phyloP scores from a whole-genome alignment of 1,284 basidiomycete species.

The Pseudomicrostroma phylloplanum region DNA sequence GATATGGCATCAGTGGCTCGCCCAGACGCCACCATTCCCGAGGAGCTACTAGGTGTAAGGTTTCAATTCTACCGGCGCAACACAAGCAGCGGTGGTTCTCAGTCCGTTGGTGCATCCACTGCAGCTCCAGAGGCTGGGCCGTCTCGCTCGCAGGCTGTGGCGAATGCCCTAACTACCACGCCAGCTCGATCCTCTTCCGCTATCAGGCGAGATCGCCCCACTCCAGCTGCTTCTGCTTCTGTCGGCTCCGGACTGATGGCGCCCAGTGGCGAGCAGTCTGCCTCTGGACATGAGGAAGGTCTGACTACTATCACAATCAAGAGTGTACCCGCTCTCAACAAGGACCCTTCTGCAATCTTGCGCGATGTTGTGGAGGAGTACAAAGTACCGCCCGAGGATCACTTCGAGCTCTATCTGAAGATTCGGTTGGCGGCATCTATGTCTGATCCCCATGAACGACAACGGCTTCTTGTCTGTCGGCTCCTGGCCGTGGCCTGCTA shows the following conservation, averaged over 20 bases:
- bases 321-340: slow-evolving; percentile 16
- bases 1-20: slow-evolving; percentile 52
- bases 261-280: slow-evolving; percentile 4
- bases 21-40: slow-evolving; percentile 36
- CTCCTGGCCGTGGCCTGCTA: slow-evolving; percentile 82
- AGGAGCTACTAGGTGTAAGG: slow-evolving; percentile 49
- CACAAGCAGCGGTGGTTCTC: not conserved
- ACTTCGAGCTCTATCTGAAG: slow-evolving; percentile 81
- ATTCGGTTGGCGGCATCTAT: slow-evolving; percentile 72
- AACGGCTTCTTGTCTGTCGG: slow-evolving; percentile 73
- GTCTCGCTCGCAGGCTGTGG: not conserved
- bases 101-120: not conserved
- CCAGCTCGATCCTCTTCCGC: not conserved
- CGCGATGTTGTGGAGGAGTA: slow-evolving; percentile 68
- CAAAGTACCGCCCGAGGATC: slow-evolving; percentile 72
- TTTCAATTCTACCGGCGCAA: slow-evolving; percentile 53
- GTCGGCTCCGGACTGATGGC: not conserved
- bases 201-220: not conserved
- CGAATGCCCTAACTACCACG: too few relatives aligned
- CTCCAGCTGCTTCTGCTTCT: not conserved
- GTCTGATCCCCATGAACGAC: slow-evolving; percentile 61
- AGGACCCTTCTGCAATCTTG: slow-evolving; percentile 55
- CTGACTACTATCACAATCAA: slow-evolving; percentile 31
- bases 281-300: slow-evolving; percentile 25
- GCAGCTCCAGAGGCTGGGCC: slow-evolving; percentile 4